Conservation (phyloP, 2,329 filamentous ascomycete genomes). For the Ceratocystis alfenasii region DNA sequence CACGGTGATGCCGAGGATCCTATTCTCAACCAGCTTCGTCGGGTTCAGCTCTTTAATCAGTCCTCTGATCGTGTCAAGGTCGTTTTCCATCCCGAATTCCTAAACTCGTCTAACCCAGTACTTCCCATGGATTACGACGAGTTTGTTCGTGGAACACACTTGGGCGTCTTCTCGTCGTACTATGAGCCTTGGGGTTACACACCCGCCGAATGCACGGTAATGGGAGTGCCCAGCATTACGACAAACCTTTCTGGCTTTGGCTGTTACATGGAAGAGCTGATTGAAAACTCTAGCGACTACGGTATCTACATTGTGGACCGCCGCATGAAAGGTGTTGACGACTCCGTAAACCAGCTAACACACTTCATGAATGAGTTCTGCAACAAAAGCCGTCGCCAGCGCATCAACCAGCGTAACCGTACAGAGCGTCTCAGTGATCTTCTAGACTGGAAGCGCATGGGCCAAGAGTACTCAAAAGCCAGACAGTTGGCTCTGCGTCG, state of each 20-base stretch:
- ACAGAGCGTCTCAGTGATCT: conserved; percentile 91
- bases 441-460: conserved; percentile 98
- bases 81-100: conserved; percentile 94
- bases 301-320: conserved; percentile 98
- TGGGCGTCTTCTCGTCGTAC: conserved; percentile 93
- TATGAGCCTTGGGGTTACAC: conserved; percentile 99
- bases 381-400: conserved; percentile 83
- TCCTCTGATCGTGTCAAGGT: conserved; percentile 92
- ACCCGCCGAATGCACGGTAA: conserved; percentile 93
- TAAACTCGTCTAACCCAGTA: conserved; percentile 91
- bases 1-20: conserved; percentile 85
- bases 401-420: conserved; percentile 96
- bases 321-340: conserved; percentile 86
- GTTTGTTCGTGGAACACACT: conserved; percentile 90
- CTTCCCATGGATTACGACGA: conserved; percentile 95
- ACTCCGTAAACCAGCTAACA: conserved; percentile 93
- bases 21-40: conserved; percentile 86
- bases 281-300: conserved; percentile 95
- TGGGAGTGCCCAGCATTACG: conserved; percentile 97
- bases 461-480: conserved; percentile 97
- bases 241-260: conserved; percentile 96
- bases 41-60: conserved; percentile 95
- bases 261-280: conserved; percentile 98
- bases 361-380: conserved; percentile 78
- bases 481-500: conserved; percentile 81